Percentiles rank a stretch among this genome's conserved stretches.
phyloP scores from a whole-genome alignment of 306 rosid genomes.

The Dicorynia guianensis region DNA sequence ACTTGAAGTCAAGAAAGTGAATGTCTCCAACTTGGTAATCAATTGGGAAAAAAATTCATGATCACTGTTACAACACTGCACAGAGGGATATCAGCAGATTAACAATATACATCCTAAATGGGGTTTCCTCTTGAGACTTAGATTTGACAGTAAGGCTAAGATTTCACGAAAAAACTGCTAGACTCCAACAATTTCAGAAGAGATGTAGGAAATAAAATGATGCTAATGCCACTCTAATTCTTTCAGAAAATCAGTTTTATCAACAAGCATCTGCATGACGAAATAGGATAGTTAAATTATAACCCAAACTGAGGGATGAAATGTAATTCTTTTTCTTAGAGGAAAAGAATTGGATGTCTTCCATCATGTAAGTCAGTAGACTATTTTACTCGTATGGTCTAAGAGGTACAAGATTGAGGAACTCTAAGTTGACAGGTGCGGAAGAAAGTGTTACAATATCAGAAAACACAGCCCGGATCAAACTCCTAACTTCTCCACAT shows the following conservation, averaged over 20 bases:
- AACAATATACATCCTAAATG: not conserved
- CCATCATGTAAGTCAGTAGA: not conserved
- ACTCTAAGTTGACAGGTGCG: not conserved
- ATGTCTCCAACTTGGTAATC: not conserved
- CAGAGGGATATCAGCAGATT: constrained; percentile 5
- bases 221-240: constrained; percentile 60
- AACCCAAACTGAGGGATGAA: constrained; percentile 9
- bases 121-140: constrained; percentile 39
- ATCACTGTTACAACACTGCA: constrained; percentile 25
- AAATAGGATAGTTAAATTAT: constrained; percentile 4
- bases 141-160: constrained; percentile 31
- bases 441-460: not conserved
- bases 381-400: not conserved
- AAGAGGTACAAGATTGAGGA: not conserved
- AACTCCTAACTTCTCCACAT: not conserved
- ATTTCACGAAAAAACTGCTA: constrained; percentile 37
- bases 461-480: constrained; percentile 6
- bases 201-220: constrained; percentile 37
- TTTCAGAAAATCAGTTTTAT: constrained; percentile 70
- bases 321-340: not conserved
- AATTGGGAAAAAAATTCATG: not conserved
- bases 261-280: constrained; percentile 68
- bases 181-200: constrained; percentile 32
- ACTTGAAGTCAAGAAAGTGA: not conserved
- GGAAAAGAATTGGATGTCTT: constrained; percentile 1